These are phyloP conservation scores for Dactylonectria estremocensis DNA, from an alignment of 2,329 filamentous ascomycete species.

Conservation along the genomic window DNA sequence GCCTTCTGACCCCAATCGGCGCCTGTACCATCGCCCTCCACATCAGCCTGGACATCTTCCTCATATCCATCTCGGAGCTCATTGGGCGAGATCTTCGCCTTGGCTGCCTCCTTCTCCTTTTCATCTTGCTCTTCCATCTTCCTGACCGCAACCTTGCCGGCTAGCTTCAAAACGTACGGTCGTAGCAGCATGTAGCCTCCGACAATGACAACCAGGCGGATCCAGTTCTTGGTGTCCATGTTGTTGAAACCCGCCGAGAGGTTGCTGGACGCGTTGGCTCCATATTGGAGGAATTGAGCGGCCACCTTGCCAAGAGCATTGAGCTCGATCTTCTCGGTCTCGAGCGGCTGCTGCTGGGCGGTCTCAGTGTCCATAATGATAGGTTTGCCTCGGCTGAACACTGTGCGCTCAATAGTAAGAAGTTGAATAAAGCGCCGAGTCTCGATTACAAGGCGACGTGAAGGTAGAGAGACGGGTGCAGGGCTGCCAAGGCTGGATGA, in stretches of 20 bases:
- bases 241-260: constrained; percentile 63
- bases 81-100: constrained; percentile 75
- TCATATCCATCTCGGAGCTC: constrained; percentile 71
- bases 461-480: constrained; percentile 1
- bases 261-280: constrained; percentile 63
- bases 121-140: constrained; percentile 73
- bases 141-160: constrained; percentile 74
- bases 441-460: neutral
- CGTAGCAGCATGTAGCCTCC: constrained; percentile 82
- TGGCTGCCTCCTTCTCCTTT: constrained; percentile 69
- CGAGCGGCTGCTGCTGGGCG: constrained; percentile 46
- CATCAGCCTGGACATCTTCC: constrained; percentile 67
- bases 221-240: constrained; percentile 69
- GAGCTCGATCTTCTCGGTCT: constrained; percentile 48
- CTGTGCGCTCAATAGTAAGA: neutral
- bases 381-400: constrained; percentile 2
- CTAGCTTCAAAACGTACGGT: constrained; percentile 80
- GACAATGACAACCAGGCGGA: constrained; percentile 80
- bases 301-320: constrained; percentile 53
- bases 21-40: constrained; percentile 61
- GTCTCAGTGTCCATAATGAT: constrained; percentile 44
- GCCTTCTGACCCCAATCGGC: constrained; percentile 81
- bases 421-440: neutral
- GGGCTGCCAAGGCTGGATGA: constrained; percentile 21
- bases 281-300: constrained; percentile 54